Evolutionary conservation across 345 rosid species (phyloP).

Genomic region (Dimocarpus longan): DNA sequence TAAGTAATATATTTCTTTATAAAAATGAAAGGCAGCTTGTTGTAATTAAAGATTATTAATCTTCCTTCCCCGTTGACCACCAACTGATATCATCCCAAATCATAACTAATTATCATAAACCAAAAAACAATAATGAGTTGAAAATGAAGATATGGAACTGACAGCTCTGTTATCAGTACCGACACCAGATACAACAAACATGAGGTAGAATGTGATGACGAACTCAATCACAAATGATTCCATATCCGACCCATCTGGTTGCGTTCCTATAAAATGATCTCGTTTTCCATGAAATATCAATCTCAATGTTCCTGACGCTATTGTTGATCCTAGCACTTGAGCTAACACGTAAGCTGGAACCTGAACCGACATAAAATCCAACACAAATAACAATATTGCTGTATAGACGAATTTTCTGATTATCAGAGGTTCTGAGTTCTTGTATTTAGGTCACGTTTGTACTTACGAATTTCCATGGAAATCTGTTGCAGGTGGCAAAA

Average conservation of each 20-base stretch:
- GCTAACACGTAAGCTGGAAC: conserved; percentile 70
- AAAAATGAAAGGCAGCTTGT: too few species aligned
- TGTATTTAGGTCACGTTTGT: too few species aligned
- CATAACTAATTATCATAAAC: too few species aligned
- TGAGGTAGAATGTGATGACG: conserved; percentile 87
- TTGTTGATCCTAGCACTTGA: conserved; percentile 71
- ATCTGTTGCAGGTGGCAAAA: conserved; percentile 77
- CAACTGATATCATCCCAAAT: too few species aligned
- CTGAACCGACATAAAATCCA: conserved; percentile 28
- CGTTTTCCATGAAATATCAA: conserved; percentile 61
- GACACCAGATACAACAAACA: conserved; percentile 84
- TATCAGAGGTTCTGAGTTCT: too few species aligned
- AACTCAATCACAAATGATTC: conserved; percentile 84
- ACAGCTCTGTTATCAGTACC: conserved; percentile 93
- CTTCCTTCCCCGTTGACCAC: too few species aligned
- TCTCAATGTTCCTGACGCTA: conserved; percentile 79
- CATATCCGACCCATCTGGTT: conserved; percentile 59
- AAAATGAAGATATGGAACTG: conserved; percentile 26
- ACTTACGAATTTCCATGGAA: conserved; percentile 69
- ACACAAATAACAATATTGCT: too few species aligned
- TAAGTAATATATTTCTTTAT: too few species aligned
- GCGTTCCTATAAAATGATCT: conserved; percentile 72
- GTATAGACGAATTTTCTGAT: too few species aligned
- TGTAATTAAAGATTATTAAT: too few species aligned
- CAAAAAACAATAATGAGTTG: too few species aligned